Conservation (phyloP, 2,329 filamentous ascomycete species). For the Cordyceps militaris region DNA sequence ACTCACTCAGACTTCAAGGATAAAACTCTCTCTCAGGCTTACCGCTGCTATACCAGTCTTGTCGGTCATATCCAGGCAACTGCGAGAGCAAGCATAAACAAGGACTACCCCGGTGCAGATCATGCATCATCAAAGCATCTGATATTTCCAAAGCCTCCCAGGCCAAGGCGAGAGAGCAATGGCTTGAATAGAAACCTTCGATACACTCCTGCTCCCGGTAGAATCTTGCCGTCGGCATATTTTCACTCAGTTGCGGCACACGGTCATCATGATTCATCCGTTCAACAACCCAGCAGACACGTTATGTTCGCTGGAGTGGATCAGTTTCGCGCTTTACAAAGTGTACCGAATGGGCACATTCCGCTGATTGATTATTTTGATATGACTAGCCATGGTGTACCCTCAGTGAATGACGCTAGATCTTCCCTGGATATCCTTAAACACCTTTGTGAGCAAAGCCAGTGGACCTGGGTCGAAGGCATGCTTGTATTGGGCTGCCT, state of each 20-base stretch:
- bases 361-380: not conserved
- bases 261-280: not conserved
- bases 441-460: constrained; percentile 68
- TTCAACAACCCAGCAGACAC: not conserved
- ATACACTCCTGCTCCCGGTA: not conserved
- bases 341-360: constrained; percentile 1
- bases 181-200: not conserved
- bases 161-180: constrained; percentile 5
- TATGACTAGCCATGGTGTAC: constrained; percentile 14
- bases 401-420: constrained; percentile 49
- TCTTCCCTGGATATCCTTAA: constrained; percentile 65
- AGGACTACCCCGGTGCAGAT: constrained; percentile 28
- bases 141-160: constrained; percentile 44
- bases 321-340: constrained; percentile 24
- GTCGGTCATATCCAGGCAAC: constrained; percentile 56
- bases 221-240: not conserved
- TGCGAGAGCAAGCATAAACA: constrained; percentile 41
- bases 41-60: constrained; percentile 65
- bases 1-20: constrained; percentile 51
- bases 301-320: constrained; percentile 29
- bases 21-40: constrained; percentile 61
- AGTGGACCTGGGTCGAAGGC: constrained; percentile 87
- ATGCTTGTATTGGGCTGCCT: constrained; percentile 88
- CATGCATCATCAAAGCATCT: constrained; percentile 40
- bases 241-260: not conserved